Conservation (phyloP, 805 yeast species). For the Teunomyces atbi region DNA sequence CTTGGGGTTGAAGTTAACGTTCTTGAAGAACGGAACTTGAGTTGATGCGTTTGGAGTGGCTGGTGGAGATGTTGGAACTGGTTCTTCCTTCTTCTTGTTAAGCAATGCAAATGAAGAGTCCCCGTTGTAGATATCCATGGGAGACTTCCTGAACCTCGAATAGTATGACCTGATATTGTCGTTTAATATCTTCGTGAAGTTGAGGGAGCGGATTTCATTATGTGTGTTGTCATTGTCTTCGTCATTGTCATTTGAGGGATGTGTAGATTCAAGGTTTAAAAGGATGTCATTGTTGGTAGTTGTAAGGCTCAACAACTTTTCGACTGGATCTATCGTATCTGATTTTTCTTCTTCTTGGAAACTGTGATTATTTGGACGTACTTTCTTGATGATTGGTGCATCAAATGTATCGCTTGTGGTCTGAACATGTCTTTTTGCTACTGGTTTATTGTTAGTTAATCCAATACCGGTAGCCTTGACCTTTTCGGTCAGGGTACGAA, state of each 20-base stretch:
- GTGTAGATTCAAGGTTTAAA: neutral
- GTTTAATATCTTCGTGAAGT: slow-evolving; percentile 37
- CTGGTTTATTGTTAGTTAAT: slow-evolving; percentile 11
- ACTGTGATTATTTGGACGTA: slow-evolving; percentile 2
- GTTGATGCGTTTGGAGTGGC: slow-evolving; percentile 8
- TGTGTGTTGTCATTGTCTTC: neutral
- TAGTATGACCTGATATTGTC: slow-evolving; percentile 38
- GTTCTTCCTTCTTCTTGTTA: slow-evolving; percentile 14
- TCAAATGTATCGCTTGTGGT: slow-evolving; percentile 1
- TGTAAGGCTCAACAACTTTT: slow-evolving; percentile 37
- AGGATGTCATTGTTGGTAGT: slow-evolving; percentile 31
- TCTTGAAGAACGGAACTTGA: slow-evolving; percentile 34
- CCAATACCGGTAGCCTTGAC: slow-evolving; percentile 11
- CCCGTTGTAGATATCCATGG: slow-evolving; percentile 33
- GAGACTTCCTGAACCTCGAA: slow-evolving; percentile 23
- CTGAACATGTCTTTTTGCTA: slow-evolving; percentile 8
- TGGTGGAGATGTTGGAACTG: slow-evolving; percentile 6
- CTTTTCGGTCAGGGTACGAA: slow-evolving; percentile 22
- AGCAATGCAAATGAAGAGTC: slow-evolving; percentile 33
- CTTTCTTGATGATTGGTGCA: neutral
- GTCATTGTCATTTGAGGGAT: neutral
- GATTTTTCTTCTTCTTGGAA: slow-evolving; percentile 9
- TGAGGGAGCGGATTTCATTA: slow-evolving; percentile 18
- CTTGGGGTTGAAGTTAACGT: slow-evolving; percentile 34
- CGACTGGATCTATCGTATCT: slow-evolving; percentile 43